These are phyloP conservation scores for Fusarium armeniacum DNA, from an alignment of 2,329 filamentous ascomycete species.

Conservation along the genomic window DNA sequence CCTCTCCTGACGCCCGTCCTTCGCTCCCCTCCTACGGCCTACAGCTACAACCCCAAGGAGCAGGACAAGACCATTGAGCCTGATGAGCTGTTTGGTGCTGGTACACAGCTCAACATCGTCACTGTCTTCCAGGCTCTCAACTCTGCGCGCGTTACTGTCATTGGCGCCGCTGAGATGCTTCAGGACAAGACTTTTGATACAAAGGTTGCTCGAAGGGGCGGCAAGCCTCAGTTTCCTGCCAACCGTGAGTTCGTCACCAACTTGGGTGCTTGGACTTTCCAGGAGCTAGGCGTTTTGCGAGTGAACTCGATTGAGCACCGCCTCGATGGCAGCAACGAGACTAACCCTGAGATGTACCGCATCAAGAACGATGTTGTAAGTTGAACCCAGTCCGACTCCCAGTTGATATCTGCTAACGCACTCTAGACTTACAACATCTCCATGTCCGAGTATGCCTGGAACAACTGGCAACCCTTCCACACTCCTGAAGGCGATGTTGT, in stretches of 20 bases:
- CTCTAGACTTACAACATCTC: constrained; percentile 85
- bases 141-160: constrained; percentile 87
- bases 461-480: constrained; percentile 81
- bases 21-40: constrained; percentile 85
- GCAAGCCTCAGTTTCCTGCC: constrained; percentile 71
- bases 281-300: constrained; percentile 90
- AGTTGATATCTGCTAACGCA: constrained; percentile 44
- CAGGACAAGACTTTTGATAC: constrained; percentile 91
- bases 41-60: constrained; percentile 95
- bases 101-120: constrained; percentile 86
- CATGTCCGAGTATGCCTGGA: constrained; percentile 84
- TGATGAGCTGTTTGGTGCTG: constrained; percentile 88
- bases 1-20: constrained; percentile 85
- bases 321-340: constrained; percentile 66
- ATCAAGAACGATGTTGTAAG: constrained; percentile 96
- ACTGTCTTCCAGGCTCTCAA: constrained; percentile 92
- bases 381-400: not conserved
- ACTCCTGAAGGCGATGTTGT: constrained; percentile 78
- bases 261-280: constrained; percentile 94
- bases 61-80: constrained; percentile 72
- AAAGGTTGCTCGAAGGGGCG: constrained; percentile 74
- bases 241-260: constrained; percentile 90
- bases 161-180: constrained; percentile 89
- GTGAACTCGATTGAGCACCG: constrained; percentile 88
- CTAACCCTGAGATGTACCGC: constrained; percentile 91